Base-by-base conservation (phyloP, 1,139 yeast genomes). In the Geotrichum bryndzae region DNA sequence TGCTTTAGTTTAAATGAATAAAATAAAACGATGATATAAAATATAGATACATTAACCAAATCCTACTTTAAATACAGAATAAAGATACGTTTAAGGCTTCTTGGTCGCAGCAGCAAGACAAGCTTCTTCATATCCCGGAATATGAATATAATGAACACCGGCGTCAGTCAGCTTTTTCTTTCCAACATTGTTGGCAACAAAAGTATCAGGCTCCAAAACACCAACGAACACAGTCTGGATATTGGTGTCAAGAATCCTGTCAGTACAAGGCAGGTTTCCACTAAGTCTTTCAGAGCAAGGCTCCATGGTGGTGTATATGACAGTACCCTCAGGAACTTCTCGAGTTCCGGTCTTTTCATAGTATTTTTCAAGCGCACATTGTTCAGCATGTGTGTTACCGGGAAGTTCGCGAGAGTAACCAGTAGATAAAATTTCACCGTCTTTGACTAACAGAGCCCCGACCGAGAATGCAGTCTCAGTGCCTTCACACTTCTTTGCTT, bases 341-440 rank as follows among this genome's bases (percentile, higher is more conserved):
- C 72, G 67, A 3, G 63, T 46, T 2, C 83, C 82, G 41, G 67
- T 64, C n/a, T 69, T 68, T 25, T 71, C 59, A 68, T 80, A 84
- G 68, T 86, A 88, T 73, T 95, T 95, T 54, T 86, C 88, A 63
- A 95, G 74, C 0, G 97, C 97, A 77, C 96, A 88, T 71, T 95
- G 97, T 71, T 95, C 99, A 1, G 99, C 99, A 73, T 95, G 99
- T 0, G 99, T 95, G 72, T 95, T 95, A 0, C 99, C 99, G 22
- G 88, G 90, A 2, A 94, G 76, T 72, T 95, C 99, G 63, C 99
- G 80, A 0, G 98, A 90, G 70, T 84, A 89, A 0, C 99, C 99
- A 0, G 90, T 86, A 10, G 88, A 80, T 22, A 95, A 72, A 0
- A 94, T 78, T 60, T 82, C 72, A 10, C 88, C 89, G 58, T 85